phyloP scores from a whole-genome alignment of 169 alveolate genomes.

The Plasmodium inui region DNA sequence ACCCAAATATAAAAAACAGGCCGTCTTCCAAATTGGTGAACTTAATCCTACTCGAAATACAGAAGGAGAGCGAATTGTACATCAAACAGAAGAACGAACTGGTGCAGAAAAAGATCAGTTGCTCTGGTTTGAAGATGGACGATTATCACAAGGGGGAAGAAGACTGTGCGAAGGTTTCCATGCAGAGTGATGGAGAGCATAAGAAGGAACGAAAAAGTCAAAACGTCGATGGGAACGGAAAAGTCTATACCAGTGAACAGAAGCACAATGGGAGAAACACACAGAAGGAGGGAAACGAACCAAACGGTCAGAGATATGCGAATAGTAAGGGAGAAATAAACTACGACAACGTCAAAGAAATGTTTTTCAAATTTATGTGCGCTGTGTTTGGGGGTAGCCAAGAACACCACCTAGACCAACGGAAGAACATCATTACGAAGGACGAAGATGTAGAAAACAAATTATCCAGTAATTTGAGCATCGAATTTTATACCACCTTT shows the following conservation, averaged over 20 bases:
- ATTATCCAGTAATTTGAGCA: background rate
- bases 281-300: background rate
- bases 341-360: conserved; percentile 14
- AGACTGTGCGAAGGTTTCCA: background rate
- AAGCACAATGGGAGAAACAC: background rate
- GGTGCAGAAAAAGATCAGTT: conserved; percentile 10
- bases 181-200: background rate
- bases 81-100: conserved; percentile 27
- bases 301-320: conserved; percentile 5
- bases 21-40: conserved; percentile 65
- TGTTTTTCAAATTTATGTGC: conserved; percentile 20
- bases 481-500: background rate
- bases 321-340: conserved; percentile 17
- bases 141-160: conserved; percentile 15
- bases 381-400: conserved; percentile 25
- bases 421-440: background rate
- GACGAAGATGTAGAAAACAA: background rate
- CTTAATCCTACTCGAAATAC: conserved; percentile 49
- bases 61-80: conserved; percentile 50
- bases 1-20: conserved; percentile 56
- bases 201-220: background rate
- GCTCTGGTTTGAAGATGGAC: conserved; percentile 3
- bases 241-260: background rate
- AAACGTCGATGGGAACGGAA: background rate
- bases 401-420: background rate